Evolutionary conservation across 495 filamentous ascomycete species (phyloP).

Genomic region (Aspergillus incahuasiensis): DNA sequence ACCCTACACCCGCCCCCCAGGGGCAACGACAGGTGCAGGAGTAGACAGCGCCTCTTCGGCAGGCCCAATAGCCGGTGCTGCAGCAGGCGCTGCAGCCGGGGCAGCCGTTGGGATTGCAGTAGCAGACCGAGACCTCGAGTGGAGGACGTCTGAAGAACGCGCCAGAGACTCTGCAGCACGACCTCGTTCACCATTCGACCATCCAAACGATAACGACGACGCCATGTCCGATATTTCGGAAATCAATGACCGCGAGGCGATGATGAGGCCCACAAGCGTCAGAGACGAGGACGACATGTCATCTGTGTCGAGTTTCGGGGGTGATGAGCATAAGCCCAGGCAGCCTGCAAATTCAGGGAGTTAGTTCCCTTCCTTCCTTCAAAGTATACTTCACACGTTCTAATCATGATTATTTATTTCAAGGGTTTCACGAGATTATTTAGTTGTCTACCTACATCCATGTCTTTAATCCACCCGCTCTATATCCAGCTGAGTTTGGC

Average conservation of each 20-base stretch:
- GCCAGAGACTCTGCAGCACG: neutral
- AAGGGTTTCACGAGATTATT: neutral
- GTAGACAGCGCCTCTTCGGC: neutral
- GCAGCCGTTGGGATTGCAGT: neutral
- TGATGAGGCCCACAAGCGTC: conserved; percentile 2
- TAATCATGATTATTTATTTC: neutral
- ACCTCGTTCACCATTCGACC: conserved; percentile 27
- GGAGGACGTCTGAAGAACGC: conserved; percentile 9
- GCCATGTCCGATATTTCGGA: conserved; percentile 29
- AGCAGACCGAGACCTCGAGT: conserved; percentile 9
- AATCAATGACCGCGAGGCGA: conserved; percentile 14
- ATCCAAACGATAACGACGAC: conserved; percentile 22
- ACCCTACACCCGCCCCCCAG: neutral
- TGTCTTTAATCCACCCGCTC: neutral
- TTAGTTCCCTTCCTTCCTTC: neutral
- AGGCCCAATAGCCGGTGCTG: neutral
- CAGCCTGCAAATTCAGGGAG: neutral
- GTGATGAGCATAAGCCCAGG: conserved; percentile 15
- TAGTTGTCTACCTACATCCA: neutral
- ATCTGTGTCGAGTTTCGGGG: conserved; percentile 31
- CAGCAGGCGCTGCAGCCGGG: neutral
- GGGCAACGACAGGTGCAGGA: neutral
- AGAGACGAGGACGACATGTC: conserved; percentile 34
- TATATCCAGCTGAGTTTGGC: neutral
- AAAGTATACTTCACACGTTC: neutral